phyloP scores from a whole-genome alignment of 140 eudicot species.

The Flaveria floridana region DNA sequence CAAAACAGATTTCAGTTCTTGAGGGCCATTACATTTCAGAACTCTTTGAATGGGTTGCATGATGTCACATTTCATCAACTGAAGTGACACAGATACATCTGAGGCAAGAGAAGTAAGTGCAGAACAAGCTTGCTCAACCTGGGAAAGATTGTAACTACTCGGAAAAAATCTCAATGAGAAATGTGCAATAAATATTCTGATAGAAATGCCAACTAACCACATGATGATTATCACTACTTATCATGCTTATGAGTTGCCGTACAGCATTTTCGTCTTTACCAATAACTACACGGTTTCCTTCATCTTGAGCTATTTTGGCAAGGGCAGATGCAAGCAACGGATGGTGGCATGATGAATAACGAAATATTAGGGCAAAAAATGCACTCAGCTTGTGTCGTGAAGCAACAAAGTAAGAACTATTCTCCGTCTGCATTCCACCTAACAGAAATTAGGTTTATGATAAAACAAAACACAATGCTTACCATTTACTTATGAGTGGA shows the following conservation, averaged over 20 bases:
- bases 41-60: slow-evolving; percentile 92
- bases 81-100: slow-evolving; percentile 73
- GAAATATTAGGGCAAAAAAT: slow-evolving; percentile 88
- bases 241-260: slow-evolving; percentile 95
- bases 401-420: slow-evolving; percentile 80
- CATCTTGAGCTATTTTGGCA: slow-evolving; percentile 93
- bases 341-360: slow-evolving; percentile 96
- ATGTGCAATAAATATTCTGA: neutral
- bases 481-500: neutral
- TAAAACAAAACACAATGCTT: neutral
- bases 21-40: slow-evolving; percentile 54
- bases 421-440: slow-evolving; percentile 67
- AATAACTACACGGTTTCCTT: slow-evolving; percentile 76
- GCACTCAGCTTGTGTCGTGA: slow-evolving; percentile 94
- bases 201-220: slow-evolving; percentile 61
- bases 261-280: slow-evolving; percentile 96
- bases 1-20: slow-evolving; percentile 85
- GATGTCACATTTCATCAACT: slow-evolving; percentile 86
- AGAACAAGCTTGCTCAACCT: slow-evolving; percentile 98
- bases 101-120: slow-evolving; percentile 94
- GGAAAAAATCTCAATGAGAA: slow-evolving; percentile 14
- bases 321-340: slow-evolving; percentile 91
- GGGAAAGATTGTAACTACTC: slow-evolving; percentile 18
- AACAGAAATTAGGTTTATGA: slow-evolving; percentile 17
- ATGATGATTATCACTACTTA: slow-evolving; percentile 91